Evolutionary conservation across 495 filamentous ascomycete genomes (phyloP), one percentile per base, ranked within the genome.

Genomic region (Glarea lozoyensis): DNA sequence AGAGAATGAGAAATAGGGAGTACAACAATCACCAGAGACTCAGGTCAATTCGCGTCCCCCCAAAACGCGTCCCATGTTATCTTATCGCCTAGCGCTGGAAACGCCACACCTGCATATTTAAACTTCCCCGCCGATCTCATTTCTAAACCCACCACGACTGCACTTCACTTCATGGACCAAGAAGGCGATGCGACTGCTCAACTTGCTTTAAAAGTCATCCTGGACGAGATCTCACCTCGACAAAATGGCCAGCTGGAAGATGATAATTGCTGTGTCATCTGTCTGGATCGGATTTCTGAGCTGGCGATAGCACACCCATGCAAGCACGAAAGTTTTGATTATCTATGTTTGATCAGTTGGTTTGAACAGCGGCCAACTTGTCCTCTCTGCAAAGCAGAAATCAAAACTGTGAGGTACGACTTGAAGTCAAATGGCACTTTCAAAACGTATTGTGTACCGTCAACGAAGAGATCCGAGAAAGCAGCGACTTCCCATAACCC

Each of bases 271-370:
- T 84, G 80, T 58, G 76, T 81, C 40, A 80, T 84, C 55, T 95
- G 88, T 58, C 74, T 94, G 37, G 81, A 88, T 44, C 55, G 62
- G 34, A 69, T 94, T 60, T 76, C 79, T 4, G 85, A 90, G 52
- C 64, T 76, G 27, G 83, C 81, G 43, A 62, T 79, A 13, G 77
- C 84, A 3, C 63, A 72, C 27, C 86, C 87, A 13, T 95, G 88
- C 71, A 68, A 70, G 15, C 88, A 95, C 67, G 60, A 72, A 35
- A 79, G 76, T 52, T 94, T 92, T 58, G 86, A 94, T 63, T 89
- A 86, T 58, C 53, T 88, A 10, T 95, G 88, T 54, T 73, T 94
- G 9, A 58, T 84, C 15, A 88, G 76, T 63, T 94, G 88, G 88
- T 75, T 90, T 51, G 69, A 87, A 54, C 75, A 75, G 18, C 43